Evolutionary conservation across 495 filamentous ascomycete genomes (phyloP), one percentile per base, ranked within the genome.

Genomic region (Tirmania nivea): DNA sequence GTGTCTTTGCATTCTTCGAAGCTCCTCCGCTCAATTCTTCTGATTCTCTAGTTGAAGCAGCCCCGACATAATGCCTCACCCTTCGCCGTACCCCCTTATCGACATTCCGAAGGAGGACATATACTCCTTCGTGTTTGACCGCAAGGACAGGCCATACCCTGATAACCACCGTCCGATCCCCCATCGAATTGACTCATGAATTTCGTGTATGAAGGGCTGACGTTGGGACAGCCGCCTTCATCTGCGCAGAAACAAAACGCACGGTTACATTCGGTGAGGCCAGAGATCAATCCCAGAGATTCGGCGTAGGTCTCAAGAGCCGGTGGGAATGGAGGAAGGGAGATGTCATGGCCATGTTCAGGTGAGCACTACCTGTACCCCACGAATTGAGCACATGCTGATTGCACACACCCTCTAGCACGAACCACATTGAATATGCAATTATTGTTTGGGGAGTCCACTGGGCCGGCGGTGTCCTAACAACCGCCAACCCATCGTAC

Each of bases 401-500:
- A 31, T 31, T 31, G 25, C 25, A 31, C 1, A 31, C 25, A n/a
- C n/a, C n/a, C 25, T 31, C 71, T 63, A 78, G 78, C 3, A 80
- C 84, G 48, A 93, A 89, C 62, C 76, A 73, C 60, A 79, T 89
- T 59, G 83, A 89, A 63, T 78, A 78, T 35, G 73, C 81, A 17
- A 68, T 72, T 4, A 66, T 90, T 49, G 83, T 71, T 64, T 88
- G 84, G 73, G 89, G 87, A 20, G 70, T 75, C 10, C 78, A 81
- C 59, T 95, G 85, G 82, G 83, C 87, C 0, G 89, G 87, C 48
- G 89, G 84, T 17, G 69, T 80, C 50, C 63, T 85, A 16, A 85
- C 81, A 2, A 83, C 90, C 0, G 86, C 86, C 10, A 95, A 95
- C 64, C 88, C 90, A 20, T n/a, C 76, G 1, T 95, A 95, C 67